Evolutionary conservation across 2,329 filamentous ascomycete species (phyloP).

Genomic region (Diaporthe citrichinensis): DNA sequence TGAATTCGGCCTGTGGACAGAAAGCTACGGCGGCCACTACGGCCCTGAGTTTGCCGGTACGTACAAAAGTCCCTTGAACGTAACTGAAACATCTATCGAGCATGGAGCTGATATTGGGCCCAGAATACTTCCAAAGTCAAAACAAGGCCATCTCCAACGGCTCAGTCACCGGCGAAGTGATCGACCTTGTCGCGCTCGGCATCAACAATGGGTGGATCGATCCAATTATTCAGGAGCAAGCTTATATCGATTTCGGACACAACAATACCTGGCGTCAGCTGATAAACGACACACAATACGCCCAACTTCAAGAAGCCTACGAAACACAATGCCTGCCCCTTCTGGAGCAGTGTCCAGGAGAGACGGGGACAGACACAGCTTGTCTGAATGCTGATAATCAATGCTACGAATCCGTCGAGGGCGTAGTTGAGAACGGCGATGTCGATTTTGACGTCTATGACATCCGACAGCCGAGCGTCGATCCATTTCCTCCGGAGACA

Average conservation of each 20-base stretch:
- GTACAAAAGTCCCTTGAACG: not conserved
- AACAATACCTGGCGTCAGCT: conserved; percentile 57
- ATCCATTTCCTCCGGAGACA: conserved; percentile 46
- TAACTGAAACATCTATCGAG: not conserved
- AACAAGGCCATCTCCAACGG: conserved; percentile 33
- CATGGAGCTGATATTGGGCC: not conserved
- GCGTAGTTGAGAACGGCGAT: conserved; percentile 19
- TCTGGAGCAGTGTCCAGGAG: conserved; percentile 53
- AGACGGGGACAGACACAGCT: conserved; percentile 47
- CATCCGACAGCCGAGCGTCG: conserved; percentile 47
- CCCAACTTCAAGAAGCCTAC: conserved; percentile 51
- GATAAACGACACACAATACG: conserved; percentile 52
- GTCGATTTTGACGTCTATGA: conserved; percentile 47
- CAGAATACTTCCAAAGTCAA: conserved; percentile 35
- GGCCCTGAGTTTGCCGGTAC: conserved; percentile 48
- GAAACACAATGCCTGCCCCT: conserved; percentile 54
- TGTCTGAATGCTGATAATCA: conserved; percentile 52
- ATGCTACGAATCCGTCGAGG: conserved; percentile 56
- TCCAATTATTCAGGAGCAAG: conserved; percentile 45
- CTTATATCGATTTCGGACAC: conserved; percentile 50
- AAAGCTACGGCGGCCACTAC: conserved; percentile 53
- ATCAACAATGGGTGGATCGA: conserved; percentile 53
- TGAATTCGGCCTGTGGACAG: conserved; percentile 47
- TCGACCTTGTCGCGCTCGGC: conserved; percentile 51
- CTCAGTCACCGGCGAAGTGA: conserved; percentile 46